Conservation (phyloP, 2,329 filamentous ascomycete species). For the Calonectria pseudoreteaudii region DNA sequence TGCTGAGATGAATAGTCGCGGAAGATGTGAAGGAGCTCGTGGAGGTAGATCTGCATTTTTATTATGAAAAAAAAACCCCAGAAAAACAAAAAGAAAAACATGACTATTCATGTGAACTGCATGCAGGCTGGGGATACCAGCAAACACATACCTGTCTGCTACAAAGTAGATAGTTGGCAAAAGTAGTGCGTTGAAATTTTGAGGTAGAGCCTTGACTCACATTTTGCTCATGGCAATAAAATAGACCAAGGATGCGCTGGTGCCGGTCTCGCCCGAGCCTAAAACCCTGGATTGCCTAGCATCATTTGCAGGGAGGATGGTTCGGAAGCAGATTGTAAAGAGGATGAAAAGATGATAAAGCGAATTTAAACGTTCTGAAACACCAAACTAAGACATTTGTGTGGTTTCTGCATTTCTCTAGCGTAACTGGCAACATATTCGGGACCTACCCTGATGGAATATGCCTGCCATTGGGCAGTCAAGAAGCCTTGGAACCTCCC, state of each 20-base stretch:
- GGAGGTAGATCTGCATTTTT: background rate
- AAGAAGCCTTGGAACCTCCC: constrained; percentile 75
- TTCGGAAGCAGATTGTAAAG: constrained; percentile 71
- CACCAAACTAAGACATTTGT: constrained; percentile 65
- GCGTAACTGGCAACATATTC: constrained; percentile 73
- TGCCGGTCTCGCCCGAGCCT: constrained; percentile 34
- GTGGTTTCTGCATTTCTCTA: constrained; percentile 71
- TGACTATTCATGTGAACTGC: background rate
- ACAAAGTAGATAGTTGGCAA: constrained; percentile 2
- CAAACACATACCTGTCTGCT: background rate
- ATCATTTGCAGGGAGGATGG: constrained; percentile 68
- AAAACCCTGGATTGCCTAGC: constrained; percentile 64
- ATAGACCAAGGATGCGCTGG: background rate
- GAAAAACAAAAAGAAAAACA: too few species aligned
- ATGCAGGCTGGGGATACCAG: background rate
- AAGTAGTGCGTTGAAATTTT: background rate
- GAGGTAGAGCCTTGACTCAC: background rate
- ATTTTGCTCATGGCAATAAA: constrained; percentile 6
- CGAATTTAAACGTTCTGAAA: constrained; percentile 60
- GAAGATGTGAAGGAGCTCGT: background rate
- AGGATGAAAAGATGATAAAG: constrained; percentile 70
- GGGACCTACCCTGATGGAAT: constrained; percentile 69
- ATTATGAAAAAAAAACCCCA: too few species aligned
- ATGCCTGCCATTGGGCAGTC: constrained; percentile 69
- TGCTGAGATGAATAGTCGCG: background rate